Percentiles rank a stretch among this genome's conserved stretches.
Evolutionary conservation across 805 yeast species (phyloP).

Genomic region (Cyberlindnera veronae): DNA sequence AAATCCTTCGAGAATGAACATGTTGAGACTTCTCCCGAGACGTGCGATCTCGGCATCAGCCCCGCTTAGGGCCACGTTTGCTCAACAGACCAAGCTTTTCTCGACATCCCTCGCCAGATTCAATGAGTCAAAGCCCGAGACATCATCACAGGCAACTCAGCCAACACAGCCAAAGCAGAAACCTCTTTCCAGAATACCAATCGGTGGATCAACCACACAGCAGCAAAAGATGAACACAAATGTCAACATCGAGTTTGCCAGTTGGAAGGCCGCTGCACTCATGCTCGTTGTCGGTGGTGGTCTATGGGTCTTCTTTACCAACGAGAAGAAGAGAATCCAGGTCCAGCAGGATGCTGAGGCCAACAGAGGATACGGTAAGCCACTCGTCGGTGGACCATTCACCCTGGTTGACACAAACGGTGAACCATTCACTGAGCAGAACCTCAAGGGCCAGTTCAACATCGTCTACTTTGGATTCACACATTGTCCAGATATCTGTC

Average conservation of each 20-base stretch:
- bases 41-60: conserved; percentile 4
- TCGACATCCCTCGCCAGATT: conserved; percentile 18
- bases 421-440: conserved; percentile 68
- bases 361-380: conserved; percentile 87
- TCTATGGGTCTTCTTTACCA: conserved; percentile 64
- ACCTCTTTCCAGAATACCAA: conserved; percentile 77
- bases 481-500: conserved; percentile 98
- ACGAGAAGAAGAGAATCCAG: conserved; percentile 72
- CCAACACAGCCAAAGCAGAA: conserved; percentile 35
- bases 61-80: neutral
- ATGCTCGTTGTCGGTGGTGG: conserved; percentile 69
- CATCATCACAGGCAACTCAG: conserved; percentile 3
- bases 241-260: conserved; percentile 62
- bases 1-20: no score
- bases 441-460: conserved; percentile 75
- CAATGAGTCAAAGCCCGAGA: conserved; percentile 16
- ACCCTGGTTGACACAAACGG: conserved; percentile 68
- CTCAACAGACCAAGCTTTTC: conserved; percentile 5
- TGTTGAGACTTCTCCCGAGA: conserved; percentile 14
- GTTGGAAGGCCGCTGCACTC: conserved; percentile 79
- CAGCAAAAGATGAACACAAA: conserved; percentile 33
- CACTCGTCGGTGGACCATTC: conserved; percentile 91
- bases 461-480: conserved; percentile 95
- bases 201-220: conserved; percentile 51
- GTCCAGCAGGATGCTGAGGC: conserved; percentile 77